These are phyloP conservation scores for Gonapodya prolifera DNA, from an alignment of 192 early-diverging fungal species.

Conservation along the genomic window DNA sequence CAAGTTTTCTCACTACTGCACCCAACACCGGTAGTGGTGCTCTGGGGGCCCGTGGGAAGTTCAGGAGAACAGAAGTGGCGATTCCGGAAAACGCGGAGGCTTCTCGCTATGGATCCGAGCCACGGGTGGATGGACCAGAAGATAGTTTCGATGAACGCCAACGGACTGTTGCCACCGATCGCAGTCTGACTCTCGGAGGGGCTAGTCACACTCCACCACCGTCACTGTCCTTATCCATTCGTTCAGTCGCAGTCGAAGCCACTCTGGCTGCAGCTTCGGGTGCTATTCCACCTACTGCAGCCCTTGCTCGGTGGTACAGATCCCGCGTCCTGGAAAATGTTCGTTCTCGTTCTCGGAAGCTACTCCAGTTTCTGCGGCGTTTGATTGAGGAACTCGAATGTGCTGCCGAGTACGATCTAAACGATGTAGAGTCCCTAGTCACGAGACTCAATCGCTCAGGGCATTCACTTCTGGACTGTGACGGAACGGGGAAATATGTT, in stretches of 20 bases:
- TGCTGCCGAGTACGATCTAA: slow-evolving; percentile 37
- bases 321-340: slow-evolving; percentile 47
- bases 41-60: background rate
- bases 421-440: slow-evolving; percentile 33
- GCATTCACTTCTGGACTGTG: slow-evolving; percentile 53
- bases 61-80: background rate
- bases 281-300: slow-evolving; percentile 14
- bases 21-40: background rate
- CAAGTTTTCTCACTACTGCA: background rate
- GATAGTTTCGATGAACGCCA: background rate
- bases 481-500: slow-evolving; percentile 41
- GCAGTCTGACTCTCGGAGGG: background rate
- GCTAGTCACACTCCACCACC: background rate
- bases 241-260: background rate
- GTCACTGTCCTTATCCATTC: background rate
- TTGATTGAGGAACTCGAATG: slow-evolving; percentile 66
- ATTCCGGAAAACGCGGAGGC: background rate
- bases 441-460: slow-evolving; percentile 48
- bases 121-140: background rate
- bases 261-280: slow-evolving; percentile 24
- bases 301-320: slow-evolving; percentile 38
- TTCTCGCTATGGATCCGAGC: too few species aligned
- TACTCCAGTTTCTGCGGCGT: slow-evolving; percentile 49
- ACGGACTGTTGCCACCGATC: background rate
- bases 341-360: slow-evolving; percentile 45